Evolutionary conservation across 768 basidiomycete species (phyloP).

Genomic region (Boletus sp.): DNA sequence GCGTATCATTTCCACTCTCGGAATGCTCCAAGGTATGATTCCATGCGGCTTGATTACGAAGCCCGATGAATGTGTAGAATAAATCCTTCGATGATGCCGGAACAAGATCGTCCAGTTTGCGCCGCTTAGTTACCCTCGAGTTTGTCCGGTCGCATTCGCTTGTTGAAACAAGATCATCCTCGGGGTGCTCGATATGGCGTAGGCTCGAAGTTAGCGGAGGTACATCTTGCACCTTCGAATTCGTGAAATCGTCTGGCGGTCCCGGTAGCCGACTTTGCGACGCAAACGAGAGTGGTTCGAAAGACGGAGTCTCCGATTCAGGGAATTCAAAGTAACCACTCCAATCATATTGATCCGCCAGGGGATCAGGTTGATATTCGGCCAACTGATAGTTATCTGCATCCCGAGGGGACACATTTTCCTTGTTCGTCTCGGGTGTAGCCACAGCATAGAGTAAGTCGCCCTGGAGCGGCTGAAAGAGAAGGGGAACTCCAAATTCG

Average conservation of each 20-base stretch:
- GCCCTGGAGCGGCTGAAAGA: conserved; percentile 9
- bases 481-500: conserved; percentile 3
- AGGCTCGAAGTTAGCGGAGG: conserved; percentile 4
- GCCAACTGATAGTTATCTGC: not conserved
- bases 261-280: conserved; percentile 16
- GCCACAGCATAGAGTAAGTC: not conserved
- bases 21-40: conserved; percentile 4
- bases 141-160: not conserved
- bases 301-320: conserved; percentile 15
- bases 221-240: conserved; percentile 1
- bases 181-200: not conserved
- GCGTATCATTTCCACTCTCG: conserved; percentile 12
- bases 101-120: conserved; percentile 24
- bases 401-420: conserved; percentile 13
- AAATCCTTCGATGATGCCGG: conserved; percentile 25
- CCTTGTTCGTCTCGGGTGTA: conserved; percentile 8
- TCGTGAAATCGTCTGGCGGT: not conserved
- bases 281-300: conserved; percentile 25
- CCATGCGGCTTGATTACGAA: conserved; percentile 19
- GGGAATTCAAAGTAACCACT: conserved; percentile 22
- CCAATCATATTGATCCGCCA: conserved; percentile 18
- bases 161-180: not conserved
- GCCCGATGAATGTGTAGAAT: conserved; percentile 24
- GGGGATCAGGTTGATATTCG: not conserved
- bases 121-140: conserved; percentile 17